A percentile compares a stretch with the other conserved stretches of the same genome.
phyloP scores from a whole-genome alignment of 2,329 filamentous ascomycete genomes.

The Neobulgaria alba region DNA sequence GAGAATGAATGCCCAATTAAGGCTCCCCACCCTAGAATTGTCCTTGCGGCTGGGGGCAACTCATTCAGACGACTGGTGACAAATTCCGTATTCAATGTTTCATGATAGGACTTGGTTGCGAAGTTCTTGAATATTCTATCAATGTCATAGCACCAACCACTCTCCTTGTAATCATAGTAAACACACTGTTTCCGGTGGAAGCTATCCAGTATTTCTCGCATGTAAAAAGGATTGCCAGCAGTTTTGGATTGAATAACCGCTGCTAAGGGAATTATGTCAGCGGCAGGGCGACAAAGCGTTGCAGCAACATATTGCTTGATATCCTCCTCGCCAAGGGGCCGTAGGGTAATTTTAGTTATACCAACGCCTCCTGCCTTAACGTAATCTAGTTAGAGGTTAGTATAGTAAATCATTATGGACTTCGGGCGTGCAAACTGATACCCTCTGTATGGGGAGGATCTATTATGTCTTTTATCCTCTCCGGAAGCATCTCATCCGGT shows the following conservation, averaged over 20 bases:
- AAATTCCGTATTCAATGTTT: conserved; percentile 75
- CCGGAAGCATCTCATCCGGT: conserved; percentile 53
- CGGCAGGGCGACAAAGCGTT: conserved; percentile 65
- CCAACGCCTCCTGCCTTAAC: conserved; percentile 39
- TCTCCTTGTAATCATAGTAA: conserved; percentile 81
- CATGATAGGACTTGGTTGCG: conserved; percentile 66
- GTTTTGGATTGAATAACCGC: conserved; percentile 71
- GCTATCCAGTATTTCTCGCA: conserved; percentile 81
- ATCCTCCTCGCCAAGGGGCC: conserved; percentile 68
- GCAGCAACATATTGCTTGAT: conserved; percentile 74
- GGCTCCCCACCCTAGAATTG: conserved; percentile 79
- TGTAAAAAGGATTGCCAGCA: conserved; percentile 81
- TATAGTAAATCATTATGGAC: conserved; percentile 5
- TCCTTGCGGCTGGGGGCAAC: conserved; percentile 62
- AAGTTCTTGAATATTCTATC: conserved; percentile 84
- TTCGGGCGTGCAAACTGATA: conserved; percentile 28
- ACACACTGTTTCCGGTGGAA: conserved; percentile 83
- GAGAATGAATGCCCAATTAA: conserved; percentile 77
- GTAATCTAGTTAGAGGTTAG: conserved; percentile 24
- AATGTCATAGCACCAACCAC: conserved; percentile 75
- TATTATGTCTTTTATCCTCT: conserved; percentile 38
- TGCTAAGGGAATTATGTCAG: conserved; percentile 68
- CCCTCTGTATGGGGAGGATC: conserved; percentile 45
- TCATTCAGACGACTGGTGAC: conserved; percentile 71
- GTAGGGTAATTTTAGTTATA: conserved; percentile 62